Evolutionary conservation across 352 stramenopile genomes (phyloP), one percentile per base, ranked within the genome.

Genomic region (Globisporangium sylvaticum): DNA sequence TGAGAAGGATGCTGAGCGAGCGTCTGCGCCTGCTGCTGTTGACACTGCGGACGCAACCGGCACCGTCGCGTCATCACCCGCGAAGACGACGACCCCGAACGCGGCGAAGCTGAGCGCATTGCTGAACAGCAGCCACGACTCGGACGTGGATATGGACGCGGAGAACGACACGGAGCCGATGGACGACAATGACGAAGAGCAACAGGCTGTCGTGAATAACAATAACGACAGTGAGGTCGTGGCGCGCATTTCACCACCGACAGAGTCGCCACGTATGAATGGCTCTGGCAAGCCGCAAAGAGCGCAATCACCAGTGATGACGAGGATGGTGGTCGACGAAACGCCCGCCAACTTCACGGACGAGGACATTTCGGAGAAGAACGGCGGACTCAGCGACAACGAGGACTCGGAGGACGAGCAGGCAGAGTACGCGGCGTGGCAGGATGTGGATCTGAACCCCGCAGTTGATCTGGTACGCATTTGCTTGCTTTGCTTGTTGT

Each of bases 371-470:
- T 68, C 68, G 1, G 68, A 75, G 53, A 60, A 60, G 65, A 75
- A 81, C 56, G 82, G 67, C 7, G 82, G 65, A 1, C 42, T 87
- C 50, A 93, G 84, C 72, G 87, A 95, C 70, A 70, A 92, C 54
- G 87, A 95, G 66, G 78, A 90, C 74, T 92, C 84, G 69, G 87
- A 95, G 72, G 87, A 95, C 62, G 86, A 95, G 46, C 84, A 91
- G 64, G 75, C 79, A 34, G 87, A 92, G 75, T 78, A 91, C 62
- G 78, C 78, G 32, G 76, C 83, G 22, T 95, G 84, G 84, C 81
- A 92, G 59, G 80, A 92, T 62, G 81, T 95, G 66, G 83, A 95
- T 55, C 64, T 95, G 66, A 92, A 90, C 58, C 87, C 87, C n/a
- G 87, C 84, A 25, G 84, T 91, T 52, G 84, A 95, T 25, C 62